A percentile compares a stretch with the other conserved stretches of the same genome.
These are phyloP conservation scores for Phallus indusiatus DNA, from an alignment of 768 basidiomycete species.

Conservation along the genomic window DNA sequence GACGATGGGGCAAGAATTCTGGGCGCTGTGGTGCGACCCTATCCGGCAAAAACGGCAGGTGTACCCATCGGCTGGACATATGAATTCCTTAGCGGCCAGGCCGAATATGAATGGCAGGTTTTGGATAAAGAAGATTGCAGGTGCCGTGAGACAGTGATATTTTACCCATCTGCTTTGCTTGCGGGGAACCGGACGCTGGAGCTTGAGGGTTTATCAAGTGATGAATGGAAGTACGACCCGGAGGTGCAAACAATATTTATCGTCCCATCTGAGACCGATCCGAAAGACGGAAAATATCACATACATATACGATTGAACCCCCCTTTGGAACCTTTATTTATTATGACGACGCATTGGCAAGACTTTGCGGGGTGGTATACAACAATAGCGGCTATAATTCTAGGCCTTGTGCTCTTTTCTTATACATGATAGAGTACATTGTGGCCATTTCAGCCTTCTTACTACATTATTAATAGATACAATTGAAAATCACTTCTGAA, in stretches of 20 bases:
- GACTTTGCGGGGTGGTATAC: slow-evolving; percentile 33
- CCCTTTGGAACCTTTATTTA: slow-evolving; percentile 39
- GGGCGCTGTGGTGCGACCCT: slow-evolving; percentile 75
- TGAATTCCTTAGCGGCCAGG: slow-evolving; percentile 64
- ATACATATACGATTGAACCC: slow-evolving; percentile 50
- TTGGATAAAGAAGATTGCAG: slow-evolving; percentile 24
- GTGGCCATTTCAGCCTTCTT: too few species aligned
- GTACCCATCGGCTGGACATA: slow-evolving; percentile 67
- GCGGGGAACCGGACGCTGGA: slow-evolving; percentile 47
- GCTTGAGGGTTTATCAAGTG: slow-evolving; percentile 44
- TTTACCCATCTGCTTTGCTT: slow-evolving; percentile 51
- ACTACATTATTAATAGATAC: too few species aligned
- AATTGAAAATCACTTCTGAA: too few species aligned
- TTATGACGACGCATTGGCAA: slow-evolving; percentile 56
- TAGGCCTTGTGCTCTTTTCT: not conserved
- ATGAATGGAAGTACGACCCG: slow-evolving; percentile 51
- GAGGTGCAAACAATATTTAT: slow-evolving; percentile 68
- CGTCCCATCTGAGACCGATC: slow-evolving; percentile 30
- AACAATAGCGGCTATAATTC: not conserved
- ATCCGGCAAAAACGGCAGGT: slow-evolving; percentile 84
- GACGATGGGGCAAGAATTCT: slow-evolving; percentile 81
- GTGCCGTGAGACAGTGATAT: slow-evolving; percentile 71
- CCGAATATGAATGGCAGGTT: slow-evolving; percentile 56
- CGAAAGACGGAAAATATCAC: slow-evolving; percentile 37
- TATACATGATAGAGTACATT: too few species aligned